Evolutionary conservation across 148 eudicot genomes (phyloP), one percentile per base, ranked within the genome.

Genomic region (Oxyria digyna): DNA sequence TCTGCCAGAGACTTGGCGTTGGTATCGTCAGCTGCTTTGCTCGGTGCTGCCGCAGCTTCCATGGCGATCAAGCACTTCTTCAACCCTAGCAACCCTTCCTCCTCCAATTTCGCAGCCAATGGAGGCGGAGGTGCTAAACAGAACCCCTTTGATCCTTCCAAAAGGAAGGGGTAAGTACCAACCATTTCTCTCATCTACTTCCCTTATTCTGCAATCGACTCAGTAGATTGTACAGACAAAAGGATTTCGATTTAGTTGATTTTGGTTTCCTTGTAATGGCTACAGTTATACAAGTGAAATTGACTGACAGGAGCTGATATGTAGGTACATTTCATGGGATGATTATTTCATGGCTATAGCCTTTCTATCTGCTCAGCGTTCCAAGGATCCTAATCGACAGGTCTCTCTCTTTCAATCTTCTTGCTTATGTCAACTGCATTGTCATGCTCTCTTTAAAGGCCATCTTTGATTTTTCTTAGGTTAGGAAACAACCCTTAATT

Each of bases 341-440:
- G 97, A 92, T 57, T 92, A 89, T 80, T 92, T 92, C 67, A 89
- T 92, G 97, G 91, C 97, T 1, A 84, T 89, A 77, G 97, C 94
- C 41, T 92, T 92, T 69, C 79, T 92, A 14, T 92, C 97, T n/a
- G 94, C 97, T 67, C 84, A 89, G 79, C 85, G 97, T 62, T 92
- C 97, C 55, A 92, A 92, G 78, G 97, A 92, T 82, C 97, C 94
- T 33, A 87, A 89, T 72, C 84, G 97, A 69, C 97, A 92, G 96
- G 97, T 92, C 29, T 66, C 26, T 62, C 32, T 67, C 37, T 59
- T 13, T 4, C 14, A 52, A n/a, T 20, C 40, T 50, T 7, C 42
- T 8, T 63, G 32, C 37, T 38, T 38, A 27, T 29, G 38, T 57
- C 4, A 24, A 6, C 50, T 50, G 21, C 57, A 20, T 20, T 21